Conservation (phyloP, 306 rosid genomes). For the Trichosanthes truncata region DNA sequence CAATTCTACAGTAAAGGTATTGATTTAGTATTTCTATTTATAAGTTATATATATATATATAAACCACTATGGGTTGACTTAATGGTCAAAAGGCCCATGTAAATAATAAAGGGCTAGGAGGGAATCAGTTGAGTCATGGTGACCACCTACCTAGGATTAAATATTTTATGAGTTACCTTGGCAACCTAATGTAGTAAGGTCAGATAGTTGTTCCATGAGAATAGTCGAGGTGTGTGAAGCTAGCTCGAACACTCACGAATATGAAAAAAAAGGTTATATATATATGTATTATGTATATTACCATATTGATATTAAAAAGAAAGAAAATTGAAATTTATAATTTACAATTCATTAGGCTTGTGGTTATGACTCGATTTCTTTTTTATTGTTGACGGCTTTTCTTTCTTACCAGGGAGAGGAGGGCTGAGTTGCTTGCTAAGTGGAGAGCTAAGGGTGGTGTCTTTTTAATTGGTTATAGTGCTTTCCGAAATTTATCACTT, state of each 20-base stretch:
- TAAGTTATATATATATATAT: too few species aligned
- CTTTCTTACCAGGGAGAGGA: slow-evolving; percentile 61
- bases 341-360: neutral
- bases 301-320: neutral
- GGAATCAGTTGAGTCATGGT: neutral
- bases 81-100: neutral
- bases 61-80: neutral
- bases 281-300: neutral
- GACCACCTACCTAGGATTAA: neutral
- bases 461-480: slow-evolving; percentile 75
- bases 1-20: too few species aligned
- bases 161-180: neutral
- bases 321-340: neutral
- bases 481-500: slow-evolving; percentile 78
- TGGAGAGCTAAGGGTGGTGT: slow-evolving; percentile 96
- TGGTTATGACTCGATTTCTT: neutral
- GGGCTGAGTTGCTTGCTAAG: slow-evolving; percentile 62
- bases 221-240: neutral
- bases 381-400: slow-evolving; percentile 16
- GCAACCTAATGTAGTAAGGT: neutral
- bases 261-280: too few species aligned
- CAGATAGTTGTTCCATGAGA: neutral
- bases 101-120: neutral
- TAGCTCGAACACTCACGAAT: neutral
- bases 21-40: too few species aligned